phyloP scores from a whole-genome alignment of 306 rosid genomes.

The Echinosophora koreensis region DNA sequence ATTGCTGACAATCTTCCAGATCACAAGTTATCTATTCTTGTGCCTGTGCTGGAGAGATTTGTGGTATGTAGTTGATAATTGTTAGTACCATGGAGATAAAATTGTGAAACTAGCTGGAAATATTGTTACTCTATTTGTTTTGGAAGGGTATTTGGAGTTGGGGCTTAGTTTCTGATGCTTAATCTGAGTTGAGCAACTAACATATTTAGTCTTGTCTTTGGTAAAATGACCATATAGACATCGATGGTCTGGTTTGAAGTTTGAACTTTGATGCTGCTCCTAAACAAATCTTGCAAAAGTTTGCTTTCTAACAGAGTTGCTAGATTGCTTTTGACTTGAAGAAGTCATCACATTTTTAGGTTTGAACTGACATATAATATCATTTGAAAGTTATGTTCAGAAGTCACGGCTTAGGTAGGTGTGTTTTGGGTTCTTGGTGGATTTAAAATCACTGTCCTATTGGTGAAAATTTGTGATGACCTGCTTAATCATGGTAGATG shows the following conservation, averaged over 20 bases:
- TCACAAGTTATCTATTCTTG: slow-evolving; percentile 74
- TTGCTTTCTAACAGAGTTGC: background rate
- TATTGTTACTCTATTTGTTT: background rate
- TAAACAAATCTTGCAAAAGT: background rate
- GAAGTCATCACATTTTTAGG: background rate
- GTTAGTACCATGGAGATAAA: slow-evolving; percentile 27
- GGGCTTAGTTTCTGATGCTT: slow-evolving; percentile 13
- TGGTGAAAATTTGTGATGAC: background rate
- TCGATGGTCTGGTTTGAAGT: background rate
- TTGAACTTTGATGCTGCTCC: background rate
- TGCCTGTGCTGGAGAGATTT: slow-evolving; percentile 96
- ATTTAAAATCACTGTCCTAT: background rate
- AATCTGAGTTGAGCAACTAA: slow-evolving; percentile 7
- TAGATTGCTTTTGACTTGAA: slow-evolving; percentile 19
- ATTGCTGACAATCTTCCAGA: slow-evolving; percentile 63
- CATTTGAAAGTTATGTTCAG: background rate
- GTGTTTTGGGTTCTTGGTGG: background rate
- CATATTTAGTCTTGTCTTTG: slow-evolving; percentile 3
- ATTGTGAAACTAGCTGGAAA: slow-evolving; percentile 14
- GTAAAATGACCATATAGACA: background rate
- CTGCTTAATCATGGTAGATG: slow-evolving; percentile 36
- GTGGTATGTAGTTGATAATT: slow-evolving; percentile 68
- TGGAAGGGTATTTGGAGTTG: slow-evolving; percentile 16
- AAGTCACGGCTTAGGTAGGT: slow-evolving; percentile 17
- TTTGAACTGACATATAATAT: background rate